phyloP scores from a whole-genome alignment of 805 yeast genomes.

The Wickerhamiella qilinensis region DNA sequence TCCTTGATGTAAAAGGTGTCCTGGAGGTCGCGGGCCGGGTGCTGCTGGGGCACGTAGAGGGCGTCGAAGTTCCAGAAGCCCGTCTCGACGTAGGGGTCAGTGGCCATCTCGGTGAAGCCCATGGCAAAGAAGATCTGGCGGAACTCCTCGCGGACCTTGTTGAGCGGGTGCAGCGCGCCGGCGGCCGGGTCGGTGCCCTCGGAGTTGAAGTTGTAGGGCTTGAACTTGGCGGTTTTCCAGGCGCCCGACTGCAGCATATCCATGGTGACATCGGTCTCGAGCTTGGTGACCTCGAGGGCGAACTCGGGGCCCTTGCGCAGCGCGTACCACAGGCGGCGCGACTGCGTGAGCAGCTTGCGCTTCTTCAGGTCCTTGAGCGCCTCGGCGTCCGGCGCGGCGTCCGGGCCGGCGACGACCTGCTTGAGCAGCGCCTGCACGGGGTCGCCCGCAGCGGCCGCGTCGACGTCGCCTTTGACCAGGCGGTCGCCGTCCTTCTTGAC shows the following conservation, averaged over 20 bases:
- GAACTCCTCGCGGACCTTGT: slow-evolving; percentile 93
- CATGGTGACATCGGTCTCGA: slow-evolving; percentile 85
- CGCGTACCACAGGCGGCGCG: slow-evolving; percentile 58
- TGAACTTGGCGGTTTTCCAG: slow-evolving; percentile 75
- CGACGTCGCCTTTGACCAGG: slow-evolving; percentile 37
- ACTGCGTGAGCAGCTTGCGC: slow-evolving; percentile 65
- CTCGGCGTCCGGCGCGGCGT: slow-evolving; percentile 47
- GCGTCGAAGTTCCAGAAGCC: slow-evolving; percentile 99
- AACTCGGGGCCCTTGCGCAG: slow-evolving; percentile 75
- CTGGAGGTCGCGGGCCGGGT: slow-evolving; percentile 98
- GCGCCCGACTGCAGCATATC: slow-evolving; percentile 77
- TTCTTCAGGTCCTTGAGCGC: slow-evolving; percentile 77
- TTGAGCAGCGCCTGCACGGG: slow-evolving; percentile 49
- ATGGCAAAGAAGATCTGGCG: slow-evolving; percentile 92
- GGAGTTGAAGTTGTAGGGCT: slow-evolving; percentile 90
- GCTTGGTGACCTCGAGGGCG: slow-evolving; percentile 58
- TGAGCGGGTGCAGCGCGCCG: slow-evolving; percentile 94
- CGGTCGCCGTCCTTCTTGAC: slow-evolving; percentile 73
- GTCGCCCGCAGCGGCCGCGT: slow-evolving; percentile 44
- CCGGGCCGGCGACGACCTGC: slow-evolving; percentile 31
- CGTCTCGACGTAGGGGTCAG: slow-evolving; percentile 92
- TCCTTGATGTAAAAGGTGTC: slow-evolving; percentile 96
- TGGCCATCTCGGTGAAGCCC: slow-evolving; percentile 99
- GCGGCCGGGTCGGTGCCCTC: slow-evolving; percentile 76
- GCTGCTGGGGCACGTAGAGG: slow-evolving; percentile 95